Evolutionary conservation across 1,284 basidiomycete species (phyloP).

Genomic region (Golubevia pallescens): DNA sequence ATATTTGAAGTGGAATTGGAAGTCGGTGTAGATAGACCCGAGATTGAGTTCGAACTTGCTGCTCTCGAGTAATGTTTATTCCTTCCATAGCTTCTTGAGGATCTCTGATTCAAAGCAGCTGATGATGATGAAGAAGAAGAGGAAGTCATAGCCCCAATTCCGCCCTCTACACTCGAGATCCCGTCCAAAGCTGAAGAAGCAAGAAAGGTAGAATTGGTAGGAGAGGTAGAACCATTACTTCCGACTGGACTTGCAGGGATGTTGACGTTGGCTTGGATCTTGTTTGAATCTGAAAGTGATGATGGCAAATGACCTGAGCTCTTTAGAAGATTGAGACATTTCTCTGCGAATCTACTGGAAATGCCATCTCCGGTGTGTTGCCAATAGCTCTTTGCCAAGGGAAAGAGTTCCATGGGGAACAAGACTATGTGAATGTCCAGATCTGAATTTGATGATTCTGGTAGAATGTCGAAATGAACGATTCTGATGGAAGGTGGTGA

Average conservation of each 20-base stretch:
- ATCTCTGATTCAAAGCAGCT: background rate
- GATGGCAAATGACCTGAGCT: background rate
- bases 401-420: conserved; percentile 37
- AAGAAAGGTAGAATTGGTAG: background rate
- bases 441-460: background rate
- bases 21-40: background rate
- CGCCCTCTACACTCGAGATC: background rate
- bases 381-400: conserved; percentile 59
- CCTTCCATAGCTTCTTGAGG: conserved; percentile 12
- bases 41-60: background rate
- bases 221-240: background rate
- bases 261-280: background rate
- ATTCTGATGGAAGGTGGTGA: conserved; percentile 2
- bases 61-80: conserved; percentile 28
- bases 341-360: conserved; percentile 52
- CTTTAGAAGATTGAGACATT: conserved; percentile 22
- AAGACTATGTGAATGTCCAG: conserved; percentile 37
- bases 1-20: background rate
- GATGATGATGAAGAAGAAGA: no score
- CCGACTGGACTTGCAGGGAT: background rate
- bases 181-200: background rate
- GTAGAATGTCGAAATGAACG: conserved; percentile 9
- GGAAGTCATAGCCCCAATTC: background rate
- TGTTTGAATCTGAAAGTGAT: background rate
- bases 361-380: conserved; percentile 62